phyloP scores from a whole-genome alignment of 495 filamentous ascomycete species.

The Rhizodiscina lignyota region DNA sequence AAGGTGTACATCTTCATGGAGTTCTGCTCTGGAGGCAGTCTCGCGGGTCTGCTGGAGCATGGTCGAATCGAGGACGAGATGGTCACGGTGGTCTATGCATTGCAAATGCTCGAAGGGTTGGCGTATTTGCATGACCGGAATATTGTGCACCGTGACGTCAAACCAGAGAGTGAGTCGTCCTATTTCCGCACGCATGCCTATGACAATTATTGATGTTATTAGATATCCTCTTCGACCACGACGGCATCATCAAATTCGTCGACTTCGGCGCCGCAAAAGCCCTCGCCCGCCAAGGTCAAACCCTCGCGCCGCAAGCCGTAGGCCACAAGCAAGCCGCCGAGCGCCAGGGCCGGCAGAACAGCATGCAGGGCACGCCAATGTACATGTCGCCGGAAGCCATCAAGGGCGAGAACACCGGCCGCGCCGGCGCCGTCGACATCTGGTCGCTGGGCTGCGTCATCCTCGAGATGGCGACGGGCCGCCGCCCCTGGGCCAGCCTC shows the following conservation, averaged over 20 bases:
- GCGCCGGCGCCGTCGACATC: conserved; percentile 79
- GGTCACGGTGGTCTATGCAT: conserved; percentile 91
- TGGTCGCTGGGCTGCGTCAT: conserved; percentile 97
- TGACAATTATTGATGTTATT: too few species aligned
- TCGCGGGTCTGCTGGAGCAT: conserved; percentile 83
- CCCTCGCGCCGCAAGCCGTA: conserved; percentile 41
- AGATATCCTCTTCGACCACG: conserved; percentile 93
- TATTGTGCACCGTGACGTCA: conserved; percentile 95
- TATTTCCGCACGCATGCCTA: too few species aligned
- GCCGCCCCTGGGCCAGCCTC: conserved; percentile 87
- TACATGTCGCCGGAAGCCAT: conserved; percentile 99
- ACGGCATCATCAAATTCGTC: conserved; percentile 96
- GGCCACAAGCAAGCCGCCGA: conserved; percentile 28
- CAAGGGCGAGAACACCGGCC: conserved; percentile 59
- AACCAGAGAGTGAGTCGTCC: conserved; percentile 68
- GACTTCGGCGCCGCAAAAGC: conserved; percentile 97
- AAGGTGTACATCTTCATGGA: conserved; percentile 99
- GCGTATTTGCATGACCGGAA: conserved; percentile 81
- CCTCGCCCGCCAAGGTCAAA: conserved; percentile 86
- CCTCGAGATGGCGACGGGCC: conserved; percentile 91
- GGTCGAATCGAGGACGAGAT: conserved; percentile 96
- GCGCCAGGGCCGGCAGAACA: conserved; percentile 43
- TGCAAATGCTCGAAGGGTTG: conserved; percentile 89
- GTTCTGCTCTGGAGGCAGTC: conserved; percentile 86
- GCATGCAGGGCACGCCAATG: conserved; percentile 97